Evolutionary conservation across 371 early-diverging fungal genomes (phyloP), one percentile per base, ranked within the genome.

Genomic region (Lichtheimia ramosa): DNA sequence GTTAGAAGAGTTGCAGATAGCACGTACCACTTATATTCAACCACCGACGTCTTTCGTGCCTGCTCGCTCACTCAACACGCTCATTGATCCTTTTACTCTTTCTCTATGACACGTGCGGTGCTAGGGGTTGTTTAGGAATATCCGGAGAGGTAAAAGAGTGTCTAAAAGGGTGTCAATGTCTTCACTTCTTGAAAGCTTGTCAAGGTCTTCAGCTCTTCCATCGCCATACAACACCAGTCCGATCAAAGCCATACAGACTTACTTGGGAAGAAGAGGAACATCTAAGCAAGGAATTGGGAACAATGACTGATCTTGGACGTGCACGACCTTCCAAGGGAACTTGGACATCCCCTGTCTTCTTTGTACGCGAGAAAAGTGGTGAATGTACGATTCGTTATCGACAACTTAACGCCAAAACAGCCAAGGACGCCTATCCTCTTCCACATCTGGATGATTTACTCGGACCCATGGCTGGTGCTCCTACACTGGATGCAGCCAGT

Each of bases 291-390:
- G 59, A 64, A 43, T 14, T 71, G 3, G 51, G 58, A 1, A 57
- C 64, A 7, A 52, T 56, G 16, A 39, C 41, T 4, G 18, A 48
- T 1, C 14, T 63, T 8, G 70, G 64, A 12, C 15, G 63, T 8
- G 70, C 68, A 14, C 39, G 51, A 10, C 66, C 69, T 0, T 61
- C 64, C 2, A 56, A 39, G 7, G 53, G 61, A 13, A 54, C 59
- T 3, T 62, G 60, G 63, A 53, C 65, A 3, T 51, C 76, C 0
- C 81, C 82, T 3, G 56, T 76, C 2, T 57, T 82, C 23, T 74
- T 83, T 51, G 69, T 75, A 0, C 64, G 63, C 48, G 81, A 87
- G 62, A 71, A 71, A 23, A 70, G 77, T 28, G 76, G 72, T 0
- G 51, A 53, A 7, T 55, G n/a, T 59, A 14, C 63, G 82, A 5